Base-by-base conservation (phyloP, 83 land plant genomes). In the Isoetes engelmannii region DNA sequence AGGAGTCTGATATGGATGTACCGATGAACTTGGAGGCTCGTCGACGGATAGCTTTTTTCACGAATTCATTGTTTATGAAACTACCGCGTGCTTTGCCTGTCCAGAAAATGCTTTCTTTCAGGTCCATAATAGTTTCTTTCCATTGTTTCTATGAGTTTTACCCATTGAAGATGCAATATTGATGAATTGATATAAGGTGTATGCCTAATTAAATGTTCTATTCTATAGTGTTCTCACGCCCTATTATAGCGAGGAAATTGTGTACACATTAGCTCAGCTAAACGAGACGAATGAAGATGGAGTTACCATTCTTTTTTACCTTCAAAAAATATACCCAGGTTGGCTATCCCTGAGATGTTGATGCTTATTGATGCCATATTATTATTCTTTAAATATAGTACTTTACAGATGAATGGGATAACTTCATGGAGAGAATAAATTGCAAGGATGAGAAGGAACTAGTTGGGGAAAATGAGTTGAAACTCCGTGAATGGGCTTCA, bases 21-120 rank as follows among this genome's bases (percentile, higher is more conserved):
- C 95, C 95, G 57, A 76, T 82, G 50, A 90, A 90, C 50, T 86
- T 90, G 57, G 95, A 87, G 76, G 92, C 95, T 62, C 85, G 92
- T 19, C 79, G 95, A 74, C 80, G 95, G 63, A 85, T 90, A 49
- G 74, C 91, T 47, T 90, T 90, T 66, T 90, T 90, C 68, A 57
- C 95, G 64, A 90, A 90, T 49, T 90, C 95, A 37, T 72, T 90
- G 46, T 87, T 90, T 60, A 90, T 90, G 95, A 82, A 85, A 57
- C 87, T 90, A 86, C 95, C 95, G 50, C 78, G 84, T 47, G 92
- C 95, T 71, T 91, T 91, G 37, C 74, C 76, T 51, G 91, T 90
- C n/a, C 81, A 86, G 18, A 82, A 90, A 54, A 94, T 94, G 99
- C 78, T 94, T 0, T 94, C 99, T 41, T 94, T 94, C 87, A 94